phyloP scores from a whole-genome alignment of 73 alveolate genomes.

The Paramecium sexaurelia region DNA sequence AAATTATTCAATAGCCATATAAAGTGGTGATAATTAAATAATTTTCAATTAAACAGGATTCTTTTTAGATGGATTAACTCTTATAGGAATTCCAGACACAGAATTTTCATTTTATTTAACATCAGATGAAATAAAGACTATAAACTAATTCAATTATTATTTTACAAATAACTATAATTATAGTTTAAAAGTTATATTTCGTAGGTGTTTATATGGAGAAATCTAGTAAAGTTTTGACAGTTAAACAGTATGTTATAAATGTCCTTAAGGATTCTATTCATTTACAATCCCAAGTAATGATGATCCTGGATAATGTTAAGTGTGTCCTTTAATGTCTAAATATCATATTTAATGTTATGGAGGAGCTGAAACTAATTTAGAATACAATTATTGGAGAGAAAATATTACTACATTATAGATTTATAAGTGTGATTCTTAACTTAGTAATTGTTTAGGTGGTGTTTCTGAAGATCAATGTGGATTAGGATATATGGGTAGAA shows the following conservation, averaged over 20 bases:
- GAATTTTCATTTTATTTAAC: neutral
- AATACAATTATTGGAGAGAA: constrained; percentile 42
- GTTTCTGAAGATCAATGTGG: neutral
- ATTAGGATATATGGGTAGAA: constrained; percentile 4
- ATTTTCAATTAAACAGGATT: neutral
- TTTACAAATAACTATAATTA: neutral
- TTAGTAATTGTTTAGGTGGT: neutral
- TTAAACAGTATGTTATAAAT: neutral
- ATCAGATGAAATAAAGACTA: neutral
- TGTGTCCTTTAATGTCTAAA: neutral
- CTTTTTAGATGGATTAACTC: neutral
- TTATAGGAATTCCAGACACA: neutral
- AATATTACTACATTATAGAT: neutral
- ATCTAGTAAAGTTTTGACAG: neutral
- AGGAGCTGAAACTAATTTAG: constrained; percentile 36
- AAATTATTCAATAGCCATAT: neutral
- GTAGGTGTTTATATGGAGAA: constrained; percentile 27
- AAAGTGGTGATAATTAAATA: neutral
- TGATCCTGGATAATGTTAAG: constrained; percentile 50
- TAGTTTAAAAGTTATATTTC: neutral
- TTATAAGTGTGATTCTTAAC: constrained; percentile 1
- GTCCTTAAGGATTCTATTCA: neutral
- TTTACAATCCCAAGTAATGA: neutral
- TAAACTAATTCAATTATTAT: neutral
- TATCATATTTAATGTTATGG: constrained; percentile 31